Percentiles rank a stretch among this genome's conserved stretches.
Evolutionary conservation across 2,329 filamentous ascomycete species (phyloP).

Genomic region (Apiospora marii): DNA sequence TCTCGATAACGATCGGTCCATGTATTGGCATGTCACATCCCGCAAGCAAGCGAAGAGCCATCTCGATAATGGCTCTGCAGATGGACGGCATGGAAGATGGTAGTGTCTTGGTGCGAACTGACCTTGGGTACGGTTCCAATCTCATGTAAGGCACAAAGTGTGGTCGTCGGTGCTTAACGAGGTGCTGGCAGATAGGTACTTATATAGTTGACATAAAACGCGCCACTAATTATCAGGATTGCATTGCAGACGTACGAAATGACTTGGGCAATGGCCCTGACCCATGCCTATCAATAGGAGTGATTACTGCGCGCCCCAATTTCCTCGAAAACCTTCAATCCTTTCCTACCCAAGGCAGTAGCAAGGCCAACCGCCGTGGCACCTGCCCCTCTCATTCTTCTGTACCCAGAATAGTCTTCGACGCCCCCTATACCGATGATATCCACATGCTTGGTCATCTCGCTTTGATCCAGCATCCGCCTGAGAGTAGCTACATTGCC

Average conservation of each 20-base stretch:
- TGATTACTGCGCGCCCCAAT: conserved; percentile 49
- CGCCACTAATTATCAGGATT: too few relatives aligned
- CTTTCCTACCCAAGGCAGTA: conserved; percentile 72
- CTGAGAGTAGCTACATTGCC: conserved; percentile 79
- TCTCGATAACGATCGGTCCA: background rate
- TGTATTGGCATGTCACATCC: background rate
- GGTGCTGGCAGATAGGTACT: background rate
- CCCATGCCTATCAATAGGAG: background rate
- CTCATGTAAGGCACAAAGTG: background rate
- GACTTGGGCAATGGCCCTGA: background rate
- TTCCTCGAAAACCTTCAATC: conserved; percentile 67
- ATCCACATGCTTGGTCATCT: conserved; percentile 59
- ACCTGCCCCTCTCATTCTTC: conserved; percentile 71
- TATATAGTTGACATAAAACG: too few relatives aligned
- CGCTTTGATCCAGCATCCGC: conserved; percentile 60
- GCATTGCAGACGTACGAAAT: background rate
- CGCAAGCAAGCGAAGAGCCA: background rate
- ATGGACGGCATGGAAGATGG: background rate
- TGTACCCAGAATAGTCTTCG: conserved; percentile 66
- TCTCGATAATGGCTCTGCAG: background rate
- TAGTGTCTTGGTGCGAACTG: background rate
- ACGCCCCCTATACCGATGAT: conserved; percentile 81
- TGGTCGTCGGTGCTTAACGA: background rate
- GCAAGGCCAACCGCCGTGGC: conserved; percentile 73
- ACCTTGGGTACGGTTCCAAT: background rate